These are phyloP conservation scores for Trichophyton rubrum DNA, from an alignment of 2,329 filamentous ascomycete species.

Conservation along the genomic window DNA sequence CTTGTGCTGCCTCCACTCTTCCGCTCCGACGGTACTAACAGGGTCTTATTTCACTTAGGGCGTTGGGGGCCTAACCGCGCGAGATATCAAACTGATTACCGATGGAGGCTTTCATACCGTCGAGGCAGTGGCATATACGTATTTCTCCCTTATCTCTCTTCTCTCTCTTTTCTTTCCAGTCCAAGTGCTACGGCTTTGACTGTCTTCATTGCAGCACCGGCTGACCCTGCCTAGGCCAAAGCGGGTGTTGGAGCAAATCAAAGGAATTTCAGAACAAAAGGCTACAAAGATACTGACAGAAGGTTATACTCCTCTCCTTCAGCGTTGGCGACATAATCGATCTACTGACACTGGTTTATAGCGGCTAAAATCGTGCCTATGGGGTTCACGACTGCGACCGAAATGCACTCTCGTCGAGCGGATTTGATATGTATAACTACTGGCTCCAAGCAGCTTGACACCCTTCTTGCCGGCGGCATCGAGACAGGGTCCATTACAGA, in stretches of 20 bases:
- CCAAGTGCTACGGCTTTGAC: not conserved
- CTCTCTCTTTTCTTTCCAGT: not conserved
- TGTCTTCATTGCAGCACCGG: not conserved
- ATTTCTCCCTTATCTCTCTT: slow-evolving; percentile 22
- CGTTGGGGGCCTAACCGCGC: slow-evolving; percentile 75
- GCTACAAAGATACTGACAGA: slow-evolving; percentile 82
- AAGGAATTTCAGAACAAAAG: slow-evolving; percentile 95
- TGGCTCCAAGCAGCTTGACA: slow-evolving; percentile 94
- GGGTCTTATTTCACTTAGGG: slow-evolving; percentile 45
- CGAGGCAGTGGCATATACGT: slow-evolving; percentile 90
- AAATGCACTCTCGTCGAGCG: slow-evolving; percentile 95
- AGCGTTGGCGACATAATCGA: not conserved
- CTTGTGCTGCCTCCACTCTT: not conserved
- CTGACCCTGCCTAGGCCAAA: slow-evolving; percentile 39
- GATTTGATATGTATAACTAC: slow-evolving; percentile 97
- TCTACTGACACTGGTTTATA: slow-evolving; percentile 25
- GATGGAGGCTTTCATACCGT: slow-evolving; percentile 93
- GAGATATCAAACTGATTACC: slow-evolving; percentile 84
- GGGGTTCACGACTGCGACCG: slow-evolving; percentile 97
- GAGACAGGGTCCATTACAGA: slow-evolving; percentile 98
- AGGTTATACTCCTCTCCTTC: slow-evolving; percentile 40
- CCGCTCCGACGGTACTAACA: not conserved
- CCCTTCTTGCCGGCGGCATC: slow-evolving; percentile 80
- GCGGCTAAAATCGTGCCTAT: slow-evolving; percentile 94
- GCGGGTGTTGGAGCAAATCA: slow-evolving; percentile 81